Conservation (phyloP, 2,329 filamentous ascomycete species). For the Fusarium multiceps region DNA sequence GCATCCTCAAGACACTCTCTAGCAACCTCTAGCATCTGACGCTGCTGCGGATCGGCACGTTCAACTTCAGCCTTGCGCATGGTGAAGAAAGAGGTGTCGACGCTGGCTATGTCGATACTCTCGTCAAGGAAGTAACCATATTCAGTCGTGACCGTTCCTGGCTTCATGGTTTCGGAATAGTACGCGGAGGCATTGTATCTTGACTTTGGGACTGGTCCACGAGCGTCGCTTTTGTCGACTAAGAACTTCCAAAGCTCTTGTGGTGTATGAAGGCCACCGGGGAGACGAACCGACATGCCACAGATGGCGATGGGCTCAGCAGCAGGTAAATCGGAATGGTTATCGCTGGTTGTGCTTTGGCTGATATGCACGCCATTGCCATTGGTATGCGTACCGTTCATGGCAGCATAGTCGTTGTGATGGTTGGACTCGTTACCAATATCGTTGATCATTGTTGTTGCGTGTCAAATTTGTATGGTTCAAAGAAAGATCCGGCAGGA, state of each 20-base stretch:
- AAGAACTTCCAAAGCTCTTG: slow-evolving; percentile 1
- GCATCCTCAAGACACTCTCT: slow-evolving; percentile 4
- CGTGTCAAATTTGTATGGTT: background rate
- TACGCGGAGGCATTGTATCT: background rate
- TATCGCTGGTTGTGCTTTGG: background rate
- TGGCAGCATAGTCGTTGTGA: background rate
- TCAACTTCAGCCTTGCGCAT: slow-evolving; percentile 7
- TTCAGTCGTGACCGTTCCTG: background rate
- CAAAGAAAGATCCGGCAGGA: background rate
- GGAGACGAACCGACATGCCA: background rate
- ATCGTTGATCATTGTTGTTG: background rate
- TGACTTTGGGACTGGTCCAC: background rate
- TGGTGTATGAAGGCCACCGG: background rate
- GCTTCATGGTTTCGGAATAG: background rate
- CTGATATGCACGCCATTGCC: background rate
- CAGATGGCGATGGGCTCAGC: slow-evolving; percentile 8
- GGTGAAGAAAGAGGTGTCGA: slow-evolving; percentile 1
- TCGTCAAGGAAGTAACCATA: slow-evolving; percentile 12
- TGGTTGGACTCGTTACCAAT: background rate
- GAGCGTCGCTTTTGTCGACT: background rate
- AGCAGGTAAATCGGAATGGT: no score
- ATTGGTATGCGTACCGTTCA: background rate
- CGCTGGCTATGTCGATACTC: background rate
- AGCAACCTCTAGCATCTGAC: background rate
- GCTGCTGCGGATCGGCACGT: slow-evolving; percentile 3